Conservation (phyloP, 2,329 filamentous ascomycete species). For the Orbilia quercus region DNA sequence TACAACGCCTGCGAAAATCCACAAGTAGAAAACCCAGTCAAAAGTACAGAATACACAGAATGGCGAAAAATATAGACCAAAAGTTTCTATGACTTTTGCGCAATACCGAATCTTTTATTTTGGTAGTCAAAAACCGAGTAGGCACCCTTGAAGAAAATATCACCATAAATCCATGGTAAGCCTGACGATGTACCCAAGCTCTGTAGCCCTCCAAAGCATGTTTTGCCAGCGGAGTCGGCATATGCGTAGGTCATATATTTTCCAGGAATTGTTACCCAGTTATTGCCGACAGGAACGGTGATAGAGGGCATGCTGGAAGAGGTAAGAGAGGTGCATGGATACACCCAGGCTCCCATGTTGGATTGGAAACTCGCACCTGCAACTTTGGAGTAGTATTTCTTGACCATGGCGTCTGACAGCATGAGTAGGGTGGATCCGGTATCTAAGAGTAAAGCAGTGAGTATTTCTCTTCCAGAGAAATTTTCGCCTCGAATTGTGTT, state of each 20-base stretch:
- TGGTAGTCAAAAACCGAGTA: slow-evolving; percentile 87
- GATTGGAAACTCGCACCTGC: slow-evolving; percentile 62
- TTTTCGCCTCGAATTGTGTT: too few relatives aligned
- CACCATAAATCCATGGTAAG: slow-evolving; percentile 72
- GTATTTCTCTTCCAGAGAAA: neutral
- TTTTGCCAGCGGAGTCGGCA: slow-evolving; percentile 51
- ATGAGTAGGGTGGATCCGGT: slow-evolving; percentile 65
- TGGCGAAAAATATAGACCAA: neutral
- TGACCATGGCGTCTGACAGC: slow-evolving; percentile 62
- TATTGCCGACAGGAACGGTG: slow-evolving; percentile 62
- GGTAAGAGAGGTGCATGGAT: slow-evolving; percentile 62
- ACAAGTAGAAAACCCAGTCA: too few relatives aligned
- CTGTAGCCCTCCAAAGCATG: slow-evolving; percentile 63
- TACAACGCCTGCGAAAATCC: too few relatives aligned
- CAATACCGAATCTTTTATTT: slow-evolving; percentile 70
- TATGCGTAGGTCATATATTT: slow-evolving; percentile 63
- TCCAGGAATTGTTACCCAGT: slow-evolving; percentile 62
- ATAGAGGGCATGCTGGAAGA: slow-evolving; percentile 62
- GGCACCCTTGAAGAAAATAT: slow-evolving; percentile 90
- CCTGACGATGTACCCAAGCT: slow-evolving; percentile 26
- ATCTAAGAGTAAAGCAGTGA: slow-evolving; percentile 61
- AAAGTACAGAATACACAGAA: too few relatives aligned
- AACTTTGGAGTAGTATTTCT: slow-evolving; percentile 64
- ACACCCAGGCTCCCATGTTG: slow-evolving; percentile 62
- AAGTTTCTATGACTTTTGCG: slow-evolving; percentile 34